Percentiles rank a stretch among this genome's conserved stretches.
Evolutionary conservation across 331 rosid species (phyloP).

Genomic region (Quercus phellos): DNA sequence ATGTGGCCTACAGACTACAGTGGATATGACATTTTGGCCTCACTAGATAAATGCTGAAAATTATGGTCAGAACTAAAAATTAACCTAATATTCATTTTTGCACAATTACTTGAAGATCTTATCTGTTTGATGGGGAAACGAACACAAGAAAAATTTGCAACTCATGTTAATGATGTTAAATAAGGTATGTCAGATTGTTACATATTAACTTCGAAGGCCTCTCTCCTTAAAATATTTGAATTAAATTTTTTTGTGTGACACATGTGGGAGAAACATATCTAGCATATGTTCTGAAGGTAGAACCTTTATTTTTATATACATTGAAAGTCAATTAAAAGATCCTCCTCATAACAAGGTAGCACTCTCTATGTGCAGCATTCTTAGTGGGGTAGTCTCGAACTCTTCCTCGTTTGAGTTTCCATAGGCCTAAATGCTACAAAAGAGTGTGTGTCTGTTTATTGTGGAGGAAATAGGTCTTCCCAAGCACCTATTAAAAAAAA

Average conservation of each 20-base stretch:
- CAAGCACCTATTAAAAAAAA: not conserved
- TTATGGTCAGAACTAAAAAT: not conserved
- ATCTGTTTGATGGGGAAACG: not conserved
- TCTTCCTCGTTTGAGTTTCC: not conserved
- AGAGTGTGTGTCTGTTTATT: not conserved
- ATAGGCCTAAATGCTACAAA: not conserved
- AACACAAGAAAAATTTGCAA: not conserved
- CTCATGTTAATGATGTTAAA: not conserved
- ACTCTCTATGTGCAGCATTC: conserved; percentile 8
- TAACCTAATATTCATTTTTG: not conserved
- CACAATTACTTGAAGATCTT: not conserved
- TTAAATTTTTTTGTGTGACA: not conserved
- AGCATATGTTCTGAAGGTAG: not conserved
- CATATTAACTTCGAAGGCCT: not conserved
- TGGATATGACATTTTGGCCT: not conserved
- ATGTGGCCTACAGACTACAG: not conserved
- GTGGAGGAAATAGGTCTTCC: not conserved
- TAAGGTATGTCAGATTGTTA: not conserved
- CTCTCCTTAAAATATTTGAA: not conserved
- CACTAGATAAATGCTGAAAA: not conserved
- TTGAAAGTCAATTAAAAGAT: not conserved
- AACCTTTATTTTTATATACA: not conserved
- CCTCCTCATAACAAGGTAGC: not conserved
- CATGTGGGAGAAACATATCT: not conserved
- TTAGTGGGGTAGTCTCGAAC: not conserved